Evolutionary conservation across 352 stramenopile species (phyloP), one percentile per base, ranked within the genome.

Genomic region (Pythium aristosporum): DNA sequence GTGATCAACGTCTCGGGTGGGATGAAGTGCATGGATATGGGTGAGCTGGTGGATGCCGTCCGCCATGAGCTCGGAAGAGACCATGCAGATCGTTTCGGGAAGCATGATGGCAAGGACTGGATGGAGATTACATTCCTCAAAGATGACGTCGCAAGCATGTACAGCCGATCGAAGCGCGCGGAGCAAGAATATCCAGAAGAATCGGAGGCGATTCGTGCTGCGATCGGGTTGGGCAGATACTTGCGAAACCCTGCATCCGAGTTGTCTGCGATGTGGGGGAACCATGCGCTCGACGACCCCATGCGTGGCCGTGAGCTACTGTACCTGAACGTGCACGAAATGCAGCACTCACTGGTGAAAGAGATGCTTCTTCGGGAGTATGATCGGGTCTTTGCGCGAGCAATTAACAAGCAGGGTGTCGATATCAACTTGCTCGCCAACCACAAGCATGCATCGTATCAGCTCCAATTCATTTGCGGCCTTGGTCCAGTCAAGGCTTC

Each of bases 11-110:
- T 94, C 18, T 93, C 84, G n/a, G 87, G 82, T 2, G 85, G 87
- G 18, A 89, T 91, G 75, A 96, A 96, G 66, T 94, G 85, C 55
- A 92, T 96, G 81, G 87, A 96, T 56, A 90, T 96, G 81, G 87
- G 87, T 71, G 85, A 89, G 21, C 74, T 96, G 13, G 87, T 96
- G 28, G 85, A 94, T 74, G 82, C 85, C 21, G 76, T 94, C 21
- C 85, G 87, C 39, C 83, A 83, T 42, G 73, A 94, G 62, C 66
- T 96, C 4, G 81, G 82, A 16, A 72, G 87, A 57, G 72, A 89
- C 65, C 78, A 91, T 57, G 82, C 80, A 5, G 76, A 76, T 57
- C 82, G 82, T 13, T 92, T 89, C 62, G 83, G 83, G 34, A 89
- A 88, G 9, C 73, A 77, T 15, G 83, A 96, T 57, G 84, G 84